phyloP scores from a whole-genome alignment of 148 eudicot species.

The Suaeda aralocaspica region DNA sequence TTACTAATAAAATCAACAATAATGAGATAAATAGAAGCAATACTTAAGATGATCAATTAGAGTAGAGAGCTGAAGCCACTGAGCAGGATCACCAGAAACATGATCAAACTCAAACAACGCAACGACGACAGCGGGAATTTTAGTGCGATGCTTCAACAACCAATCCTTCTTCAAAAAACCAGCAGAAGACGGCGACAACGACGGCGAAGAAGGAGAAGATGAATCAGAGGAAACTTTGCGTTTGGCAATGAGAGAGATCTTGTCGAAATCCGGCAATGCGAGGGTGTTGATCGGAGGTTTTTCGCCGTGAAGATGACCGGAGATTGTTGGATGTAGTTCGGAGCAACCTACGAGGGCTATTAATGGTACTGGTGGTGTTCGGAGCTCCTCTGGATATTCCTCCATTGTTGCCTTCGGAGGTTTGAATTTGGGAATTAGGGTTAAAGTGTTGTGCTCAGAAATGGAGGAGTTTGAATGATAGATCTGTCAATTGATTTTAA shows the following conservation, averaged over 20 bases:
- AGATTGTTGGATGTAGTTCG: constrained; percentile 65
- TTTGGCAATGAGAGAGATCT: constrained; percentile 52
- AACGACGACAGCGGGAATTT: constrained; percentile 71
- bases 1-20: neutral
- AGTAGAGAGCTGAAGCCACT: constrained; percentile 80
- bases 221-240: constrained; percentile 22
- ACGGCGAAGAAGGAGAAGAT: constrained; percentile 6
- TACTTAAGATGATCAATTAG: constrained; percentile 85
- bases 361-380: constrained; percentile 89
- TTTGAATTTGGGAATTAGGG: neutral
- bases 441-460: neutral
- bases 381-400: constrained; percentile 82
- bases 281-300: constrained; percentile 89
- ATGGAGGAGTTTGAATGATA: neutral
- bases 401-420: constrained; percentile 43
- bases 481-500: neutral
- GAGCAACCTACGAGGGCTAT: constrained; percentile 60
- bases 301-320: constrained; percentile 67
- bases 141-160: constrained; percentile 80
- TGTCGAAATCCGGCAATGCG: constrained; percentile 84
- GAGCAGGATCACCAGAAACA: constrained; percentile 81
- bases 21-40: neutral
- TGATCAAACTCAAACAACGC: constrained; percentile 55
- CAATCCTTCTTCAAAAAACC: constrained; percentile 81
- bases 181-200: neutral